These are phyloP conservation scores for Ambrosiella cleistominuta DNA, from an alignment of 2,329 filamentous ascomycete genomes.

Conservation along the genomic window DNA sequence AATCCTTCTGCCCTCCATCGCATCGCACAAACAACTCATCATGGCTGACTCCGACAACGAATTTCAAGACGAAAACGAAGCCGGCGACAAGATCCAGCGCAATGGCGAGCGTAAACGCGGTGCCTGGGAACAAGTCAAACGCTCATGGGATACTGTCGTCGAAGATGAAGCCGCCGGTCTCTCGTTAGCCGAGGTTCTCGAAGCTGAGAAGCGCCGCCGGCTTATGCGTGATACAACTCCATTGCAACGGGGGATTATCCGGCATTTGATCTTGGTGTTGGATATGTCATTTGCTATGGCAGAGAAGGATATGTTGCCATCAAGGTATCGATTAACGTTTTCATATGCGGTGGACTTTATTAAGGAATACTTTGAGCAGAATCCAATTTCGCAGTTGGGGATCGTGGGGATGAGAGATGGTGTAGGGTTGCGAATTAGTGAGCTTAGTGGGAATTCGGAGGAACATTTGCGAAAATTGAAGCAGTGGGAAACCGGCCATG, in stretches of 20 bases:
- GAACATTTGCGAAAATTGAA: conserved; percentile 69
- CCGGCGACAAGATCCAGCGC: conserved; percentile 14
- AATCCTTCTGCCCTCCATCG: not conserved
- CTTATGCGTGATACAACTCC: conserved; percentile 76
- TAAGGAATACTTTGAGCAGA: conserved; percentile 92
- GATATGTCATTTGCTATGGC: conserved; percentile 89
- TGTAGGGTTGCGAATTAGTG: conserved; percentile 66
- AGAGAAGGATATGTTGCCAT: conserved; percentile 87
- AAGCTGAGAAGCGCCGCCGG: conserved; percentile 65
- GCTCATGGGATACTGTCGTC: conserved; percentile 55
- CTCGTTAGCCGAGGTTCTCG: conserved; percentile 55
- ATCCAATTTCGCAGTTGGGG: conserved; percentile 88
- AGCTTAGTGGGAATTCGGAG: conserved; percentile 79
- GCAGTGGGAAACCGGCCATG: conserved; percentile 39
- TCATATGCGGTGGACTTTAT: conserved; percentile 78
- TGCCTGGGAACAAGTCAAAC: conserved; percentile 49
- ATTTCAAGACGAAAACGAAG: conserved; percentile 38
- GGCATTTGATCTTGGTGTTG: conserved; percentile 79
- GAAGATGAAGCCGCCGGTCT: conserved; percentile 68
- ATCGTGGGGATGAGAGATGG: conserved; percentile 90
- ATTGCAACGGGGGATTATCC: conserved; percentile 88
- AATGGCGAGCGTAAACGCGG: conserved; percentile 25
- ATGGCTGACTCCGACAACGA: conserved; percentile 64
- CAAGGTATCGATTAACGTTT: conserved; percentile 64
- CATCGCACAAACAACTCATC: conserved; percentile 4